Evolutionary conservation across 345 rosid genomes (phyloP), one percentile per base, ranked within the genome.

Genomic region (Eucalyptus urophylla): DNA sequence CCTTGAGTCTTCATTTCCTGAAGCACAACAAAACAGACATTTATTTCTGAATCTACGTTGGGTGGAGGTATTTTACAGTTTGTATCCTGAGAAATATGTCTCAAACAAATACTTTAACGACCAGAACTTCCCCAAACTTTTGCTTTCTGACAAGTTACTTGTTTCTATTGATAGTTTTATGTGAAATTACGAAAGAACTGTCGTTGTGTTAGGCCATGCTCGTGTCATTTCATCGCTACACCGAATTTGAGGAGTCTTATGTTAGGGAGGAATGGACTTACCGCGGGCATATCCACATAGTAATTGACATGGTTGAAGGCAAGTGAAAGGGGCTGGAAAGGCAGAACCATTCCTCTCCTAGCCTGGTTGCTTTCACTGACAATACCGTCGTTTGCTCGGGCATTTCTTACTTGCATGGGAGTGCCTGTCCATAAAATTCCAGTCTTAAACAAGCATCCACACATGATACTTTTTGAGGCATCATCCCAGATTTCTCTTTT

Each of bases 1-100:
- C 94, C 94, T 89, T 93, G 93, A 29, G 65, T 76, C 88, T 69
- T 93, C 93, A 92, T 93, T 90, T 91, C 94, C 94, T 93, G 91
- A 29, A 58, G 83, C 47, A 40, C 47, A 21, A 44, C 14, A 37
- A 76, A 76, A 40, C 47, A 76, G 83, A 21, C 8, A 76, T 76
- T 76, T 76, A 1, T 37, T 76, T 76, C 29, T 40, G 3, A 76
- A 76, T 76, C 27, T 21, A 31, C 8, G 47, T 76, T 11, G 45
- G 83, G 47, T 72, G 83, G 27, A 72, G 27, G 45, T 21, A 72
- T 72, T 72, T 37, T 37, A 6, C 83, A 37, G 3, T 11, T 72
- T 72, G 45, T 24, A 19, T 37, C 40, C 83, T 76, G 3, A 76
- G 22, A 76, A 40, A 37, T 76, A 40, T 1, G 15, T 76, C 27